Base-by-base conservation (phyloP, 129 eudicot species). In the Sambucus nigra region DNA sequence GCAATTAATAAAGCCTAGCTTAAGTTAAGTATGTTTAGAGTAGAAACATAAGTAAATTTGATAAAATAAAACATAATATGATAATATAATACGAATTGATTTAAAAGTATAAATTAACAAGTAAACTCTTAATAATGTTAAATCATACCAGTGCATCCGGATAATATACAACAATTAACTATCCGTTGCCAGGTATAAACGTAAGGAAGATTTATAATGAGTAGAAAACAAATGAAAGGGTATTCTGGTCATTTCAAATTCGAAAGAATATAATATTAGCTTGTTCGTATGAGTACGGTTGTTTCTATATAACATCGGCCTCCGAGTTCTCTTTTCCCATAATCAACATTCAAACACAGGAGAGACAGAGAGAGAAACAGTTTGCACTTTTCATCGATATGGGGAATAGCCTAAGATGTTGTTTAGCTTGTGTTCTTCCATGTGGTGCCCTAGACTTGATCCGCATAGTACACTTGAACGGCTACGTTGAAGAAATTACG, bases 371-470 rank as follows among this genome's bases (percentile, higher is more conserved):
- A 35, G 42, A 35, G 42, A 44, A 8, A 35, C 8, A 35, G 13
- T 15, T 1, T 7, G 13, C 12, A 7, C 42, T 15, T 35, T 35
- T 35, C 42, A 35, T 35, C 42, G 8, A 7, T 5, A 79, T 84
- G 97, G 89, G 88, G 1, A 89, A 89, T 64, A 81, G 88, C 58
- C 41, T 89, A 64, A 74, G 97, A 63, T 84, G 97, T 48, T 84
- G 95, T 71, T 81, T 89, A 63, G 93, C 97, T 7, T 89, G 97
- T 69, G 85, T 89, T 48, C 93, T 89, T 65, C 97, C 97, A 0
- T 89, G 95, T 31, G 97, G 97, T 22, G 97, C 97, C 15, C 65
- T 89, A 17, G 97, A 89, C 61, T 63, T 89, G 69, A 81, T 89
- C 80, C 70, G 97, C 22, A 79, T 89, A 16, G 97, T 89, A 1